Evolutionary conservation across 1,139 yeast genomes (phyloP), one percentile per base, ranked within the genome.

Genomic region (Saccharomycopsis hybrid): DNA sequence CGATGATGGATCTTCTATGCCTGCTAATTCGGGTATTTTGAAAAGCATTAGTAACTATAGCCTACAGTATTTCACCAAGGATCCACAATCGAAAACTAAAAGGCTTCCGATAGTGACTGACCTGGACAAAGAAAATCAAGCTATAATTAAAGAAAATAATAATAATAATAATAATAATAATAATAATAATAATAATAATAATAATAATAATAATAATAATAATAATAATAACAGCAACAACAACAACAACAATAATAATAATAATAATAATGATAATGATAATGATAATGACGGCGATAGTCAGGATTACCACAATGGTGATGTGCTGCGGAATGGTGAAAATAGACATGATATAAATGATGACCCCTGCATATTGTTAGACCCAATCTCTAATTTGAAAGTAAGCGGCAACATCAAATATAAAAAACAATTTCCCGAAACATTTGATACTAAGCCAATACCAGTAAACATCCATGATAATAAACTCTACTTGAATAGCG

Each of bases 21-120:
- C n/a, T n/a, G 30, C 41, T 18, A 39, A 47, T 11, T 24, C 50
- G 28, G 51, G 55, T 3, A 24, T 47, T 25, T 31, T 50, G 32
- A 40, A 49, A 38, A 46, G 54, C 28, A 44, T 44, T n/a, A 46
- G 53, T 37, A 46, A 43, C 39, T 42, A 45, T 36, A 42, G 46
- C 38, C n/a, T 42, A 24, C 45, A 49, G 5, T 28, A 41, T 43
- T 59, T 40, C 44, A 55, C 49, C 50, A 56, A 8, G 51, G 58
- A 11, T 54, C 58, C 46, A 56, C 51, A 7, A 55, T 58, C 39
- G 48, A 24, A 27, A 24, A 46, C 27, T 13, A 43, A 43, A 31
- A 37, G 38, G 24, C 45, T 29, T 13, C 28, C 49, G 3, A 32
- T 31, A 27, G 32, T 28, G 11, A 38, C 33, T 30, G 42, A 32